Conservation (phyloP, 345 rosid genomes). For the Bretschneidera sinensis region DNA sequence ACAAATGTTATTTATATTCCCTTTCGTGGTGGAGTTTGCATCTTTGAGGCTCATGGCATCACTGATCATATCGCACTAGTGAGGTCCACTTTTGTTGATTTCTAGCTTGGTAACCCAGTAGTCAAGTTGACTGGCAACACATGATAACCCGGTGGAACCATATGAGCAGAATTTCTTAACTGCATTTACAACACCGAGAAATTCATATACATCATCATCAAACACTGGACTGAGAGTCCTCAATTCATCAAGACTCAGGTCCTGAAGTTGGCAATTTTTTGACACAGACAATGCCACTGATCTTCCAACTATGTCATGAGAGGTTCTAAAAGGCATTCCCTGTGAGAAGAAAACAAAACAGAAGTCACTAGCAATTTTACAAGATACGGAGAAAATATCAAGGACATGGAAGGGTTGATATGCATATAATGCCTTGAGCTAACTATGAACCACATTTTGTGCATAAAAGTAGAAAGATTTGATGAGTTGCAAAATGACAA, state of each 20-base stretch:
- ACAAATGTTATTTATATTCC: too few species aligned
- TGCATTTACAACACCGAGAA: slow-evolving; percentile 73
- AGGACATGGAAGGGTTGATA: too few species aligned
- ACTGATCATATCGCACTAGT: too few species aligned
- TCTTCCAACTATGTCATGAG: slow-evolving; percentile 90
- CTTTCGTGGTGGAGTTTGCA: neutral
- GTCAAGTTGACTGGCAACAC: slow-evolving; percentile 58
- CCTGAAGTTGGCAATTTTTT: slow-evolving; percentile 67
- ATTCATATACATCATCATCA: slow-evolving; percentile 66
- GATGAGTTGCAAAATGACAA: too few species aligned
- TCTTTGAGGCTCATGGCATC: neutral
- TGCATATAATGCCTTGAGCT: too few species aligned
- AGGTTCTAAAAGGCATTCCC: slow-evolving; percentile 90
- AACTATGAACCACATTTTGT: too few species aligned
- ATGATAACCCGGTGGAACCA: slow-evolving; percentile 70
- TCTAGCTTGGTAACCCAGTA: slow-evolving; percentile 63
- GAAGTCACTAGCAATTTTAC: neutral
- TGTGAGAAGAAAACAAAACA: slow-evolving; percentile 24
- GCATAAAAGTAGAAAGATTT: too few species aligned
- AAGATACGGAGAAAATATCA: too few species aligned
- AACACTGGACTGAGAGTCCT: slow-evolving; percentile 55
- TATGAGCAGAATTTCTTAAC: slow-evolving; percentile 68
- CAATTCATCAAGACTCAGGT: slow-evolving; percentile 67
- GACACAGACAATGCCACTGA: slow-evolving; percentile 76
- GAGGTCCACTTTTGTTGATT: slow-evolving; percentile 14